Percentiles rank a stretch among this genome's conserved stretches.
Conservation (phyloP, 805 yeast species). For the Pichia occidentalis region DNA sequence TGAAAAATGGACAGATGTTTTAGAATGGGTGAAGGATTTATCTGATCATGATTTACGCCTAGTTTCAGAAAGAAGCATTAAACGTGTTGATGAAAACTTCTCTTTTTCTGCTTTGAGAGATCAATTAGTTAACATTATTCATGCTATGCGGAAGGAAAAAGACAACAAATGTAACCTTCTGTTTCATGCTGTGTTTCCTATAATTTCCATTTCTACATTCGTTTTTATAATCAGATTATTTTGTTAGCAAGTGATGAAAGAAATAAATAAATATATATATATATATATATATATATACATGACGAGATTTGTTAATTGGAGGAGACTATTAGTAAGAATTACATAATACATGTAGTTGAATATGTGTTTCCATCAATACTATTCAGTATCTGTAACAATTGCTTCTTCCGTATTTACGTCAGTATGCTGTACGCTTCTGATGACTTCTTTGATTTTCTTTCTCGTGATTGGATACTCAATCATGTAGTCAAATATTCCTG, state of each 20-base stretch:
- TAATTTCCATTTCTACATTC: too few species aligned
- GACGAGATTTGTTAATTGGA: background rate
- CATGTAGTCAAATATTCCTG: conserved; percentile 56
- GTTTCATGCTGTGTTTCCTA: background rate
- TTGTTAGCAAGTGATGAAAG: too few species aligned
- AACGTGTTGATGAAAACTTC: conserved; percentile 35
- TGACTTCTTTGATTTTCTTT: conserved; percentile 27
- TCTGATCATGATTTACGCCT: conserved; percentile 9
- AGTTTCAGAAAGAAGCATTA: conserved; percentile 22
- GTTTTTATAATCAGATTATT: too few species aligned
- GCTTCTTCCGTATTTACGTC: conserved; percentile 27
- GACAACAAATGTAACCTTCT: background rate
- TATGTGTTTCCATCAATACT: too few species aligned
- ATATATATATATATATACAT: background rate
- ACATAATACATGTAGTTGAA: too few species aligned
- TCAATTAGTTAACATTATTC: conserved; percentile 16
- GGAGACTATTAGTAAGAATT: background rate
- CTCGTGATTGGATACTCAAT: conserved; percentile 63
- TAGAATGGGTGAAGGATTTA: conserved; percentile 33
- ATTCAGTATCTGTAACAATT: conserved; percentile 30
- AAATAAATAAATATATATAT: background rate
- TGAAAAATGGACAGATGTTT: conserved; percentile 47
- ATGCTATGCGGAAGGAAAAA: conserved; percentile 3
- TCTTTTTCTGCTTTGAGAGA: conserved; percentile 40
- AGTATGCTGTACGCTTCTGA: conserved; percentile 22